Base-by-base conservation (phyloP, 1,139 yeast genomes). In the Candida tetrigidarum region DNA sequence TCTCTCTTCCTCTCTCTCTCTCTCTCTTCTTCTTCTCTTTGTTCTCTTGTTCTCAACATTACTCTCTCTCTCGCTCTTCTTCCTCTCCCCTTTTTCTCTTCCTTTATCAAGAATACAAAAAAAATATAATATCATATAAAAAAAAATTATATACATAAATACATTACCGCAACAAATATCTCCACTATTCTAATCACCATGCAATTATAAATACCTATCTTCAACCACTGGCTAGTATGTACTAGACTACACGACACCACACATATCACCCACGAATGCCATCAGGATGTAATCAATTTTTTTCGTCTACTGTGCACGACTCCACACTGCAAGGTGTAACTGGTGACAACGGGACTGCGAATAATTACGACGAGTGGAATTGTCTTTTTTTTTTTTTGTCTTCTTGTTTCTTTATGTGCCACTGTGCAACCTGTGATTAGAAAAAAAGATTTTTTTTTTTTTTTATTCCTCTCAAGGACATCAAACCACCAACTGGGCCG, bases 1-100 rank as follows among this genome's bases (percentile, higher is more conserved):
- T 25, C 37, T 28, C 14, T 36, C 30, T 36, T 32, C 14, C 28
- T 36, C 19, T 25, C 19, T 19, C 22, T 11, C 34, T 28, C 19
- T 16, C 23, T n/a, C 26, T 10, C 5, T 6, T 10, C 11, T 15
- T 20, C 19, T 36, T 15, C 16, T 27, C 26, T 23, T 28, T 23
- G 12, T 28, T 27, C 25, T 37, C 37, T 23, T 23, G 37, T 34
- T 23, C 37, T 34, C 28, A 22, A 12, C n/a, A n/a, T 22, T 33
- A 20, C 37, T 12, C 37, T 37, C 30, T 16, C 23, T 26, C 22
- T 16, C n/a, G n/a, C 20, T 15, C 19, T 16, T 15, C 11, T 30
- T 10, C 20, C n/a, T 11, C 11, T 18, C 18, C n/a, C 15, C 25
- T 5, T 10, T 25, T 30, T 35, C 28, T 22, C 19, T 25, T n/a